phyloP scores from a whole-genome alignment of 129 eudicot genomes.

The Solidago caesia region DNA sequence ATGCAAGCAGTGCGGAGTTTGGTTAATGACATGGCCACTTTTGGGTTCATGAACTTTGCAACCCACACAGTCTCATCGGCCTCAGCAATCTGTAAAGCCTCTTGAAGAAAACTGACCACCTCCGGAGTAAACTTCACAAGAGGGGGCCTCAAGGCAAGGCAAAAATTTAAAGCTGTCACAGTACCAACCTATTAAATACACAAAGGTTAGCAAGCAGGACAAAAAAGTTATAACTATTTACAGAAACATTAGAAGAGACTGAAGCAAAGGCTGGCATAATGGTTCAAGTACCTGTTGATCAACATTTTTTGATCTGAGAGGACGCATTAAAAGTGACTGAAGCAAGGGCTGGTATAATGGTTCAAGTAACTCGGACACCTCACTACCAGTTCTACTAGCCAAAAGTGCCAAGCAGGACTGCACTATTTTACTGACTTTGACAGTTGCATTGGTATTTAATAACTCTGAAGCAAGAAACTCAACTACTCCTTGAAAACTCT shows the following conservation, averaged over 20 bases:
- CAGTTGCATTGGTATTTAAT: conserved; percentile 71
- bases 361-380: conserved; percentile 96
- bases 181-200: conserved; percentile 77
- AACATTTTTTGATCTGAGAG: conserved; percentile 84
- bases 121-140: conserved; percentile 92
- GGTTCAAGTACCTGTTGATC: conserved; percentile 80
- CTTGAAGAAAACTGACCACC: conserved; percentile 84
- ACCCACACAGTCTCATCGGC: conserved; percentile 96
- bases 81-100: conserved; percentile 96
- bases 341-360: conserved; percentile 88
- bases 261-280: conserved; percentile 79
- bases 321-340: conserved; percentile 84
- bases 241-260: conserved; percentile 58
- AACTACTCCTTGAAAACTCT: conserved; percentile 93
- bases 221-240: conserved; percentile 11
- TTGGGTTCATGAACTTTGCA: conserved; percentile 92
- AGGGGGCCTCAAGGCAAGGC: conserved; percentile 98
- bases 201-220: conserved; percentile 15
- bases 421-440: conserved; percentile 83
- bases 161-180: conserved; percentile 93
- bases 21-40: conserved; percentile 77
- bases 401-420: conserved; percentile 97
- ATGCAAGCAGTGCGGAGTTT: conserved; percentile 96
- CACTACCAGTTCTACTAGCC: conserved; percentile 99
- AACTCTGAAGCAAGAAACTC: conserved; percentile 89